Conservation (phyloP, 2,329 filamentous ascomycete species). For the Xylaria sp. region DNA sequence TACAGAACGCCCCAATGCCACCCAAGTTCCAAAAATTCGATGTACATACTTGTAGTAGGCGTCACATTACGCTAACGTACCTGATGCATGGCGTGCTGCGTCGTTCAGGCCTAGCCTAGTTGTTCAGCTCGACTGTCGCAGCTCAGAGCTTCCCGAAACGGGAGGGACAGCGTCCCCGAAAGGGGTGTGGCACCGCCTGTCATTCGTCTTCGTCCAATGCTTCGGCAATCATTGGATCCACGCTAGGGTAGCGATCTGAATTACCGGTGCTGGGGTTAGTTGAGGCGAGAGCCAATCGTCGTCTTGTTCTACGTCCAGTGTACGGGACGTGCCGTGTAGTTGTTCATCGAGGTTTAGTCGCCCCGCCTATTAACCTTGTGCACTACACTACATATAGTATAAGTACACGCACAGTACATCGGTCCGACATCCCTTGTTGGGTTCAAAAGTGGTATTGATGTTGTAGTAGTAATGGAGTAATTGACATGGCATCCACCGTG, state of each 20-base stretch:
- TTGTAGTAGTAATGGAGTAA: too few relatives aligned
- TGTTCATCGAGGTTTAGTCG: not conserved
- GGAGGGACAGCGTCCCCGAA: slow-evolving; percentile 25
- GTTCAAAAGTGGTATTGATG: too few relatives aligned
- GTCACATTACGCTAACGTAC: slow-evolving; percentile 14
- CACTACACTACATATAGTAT: too few relatives aligned
- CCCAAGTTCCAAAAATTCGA: not conserved
- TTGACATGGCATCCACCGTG: too few relatives aligned
- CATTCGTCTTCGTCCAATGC: not conserved
- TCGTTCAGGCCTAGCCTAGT: slow-evolving; percentile 18
- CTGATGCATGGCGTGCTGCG: slow-evolving; percentile 22
- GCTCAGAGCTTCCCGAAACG: slow-evolving; percentile 30
- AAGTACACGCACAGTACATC: not conserved
- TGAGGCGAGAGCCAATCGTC: slow-evolving; percentile 22
- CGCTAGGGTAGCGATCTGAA: slow-evolving; percentile 15
- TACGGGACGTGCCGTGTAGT: slow-evolving; percentile 30
- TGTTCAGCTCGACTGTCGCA: slow-evolving; percentile 30
- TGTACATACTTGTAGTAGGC: too few relatives aligned
- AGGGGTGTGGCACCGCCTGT: slow-evolving; percentile 23
- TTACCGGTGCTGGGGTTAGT: slow-evolving; percentile 24
- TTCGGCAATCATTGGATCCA: slow-evolving; percentile 23
- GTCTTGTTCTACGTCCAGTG: slow-evolving; percentile 1
- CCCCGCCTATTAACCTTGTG: not conserved
- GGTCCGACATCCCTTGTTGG: not conserved
- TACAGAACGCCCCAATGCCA: slow-evolving; percentile 1